These are phyloP conservation scores for Populus nigra DNA, from an alignment of 345 rosid species.

Conservation along the genomic window DNA sequence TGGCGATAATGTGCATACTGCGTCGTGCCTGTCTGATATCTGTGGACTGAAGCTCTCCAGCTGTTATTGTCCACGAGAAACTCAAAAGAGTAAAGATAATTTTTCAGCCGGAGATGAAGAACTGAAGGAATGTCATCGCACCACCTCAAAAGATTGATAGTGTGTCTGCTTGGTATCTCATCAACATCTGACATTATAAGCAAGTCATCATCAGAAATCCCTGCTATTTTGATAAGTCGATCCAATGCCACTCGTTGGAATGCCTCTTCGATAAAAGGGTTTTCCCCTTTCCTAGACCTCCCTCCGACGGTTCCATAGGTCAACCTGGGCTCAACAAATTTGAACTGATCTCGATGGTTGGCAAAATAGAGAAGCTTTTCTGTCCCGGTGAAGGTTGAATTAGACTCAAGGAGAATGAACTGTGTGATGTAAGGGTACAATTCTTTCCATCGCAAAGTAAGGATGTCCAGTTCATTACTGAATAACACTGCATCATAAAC, in stretches of 20 bases:
- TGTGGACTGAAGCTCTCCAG: conserved; percentile 88
- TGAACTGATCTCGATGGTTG: conserved; percentile 52
- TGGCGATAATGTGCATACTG: conserved; percentile 71
- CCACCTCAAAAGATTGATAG: conserved; percentile 80
- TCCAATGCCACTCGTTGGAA: conserved; percentile 77
- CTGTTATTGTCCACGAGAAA: conserved; percentile 66
- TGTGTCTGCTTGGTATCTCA: conserved; percentile 86
- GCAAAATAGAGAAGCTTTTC: conserved; percentile 62
- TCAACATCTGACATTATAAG: conserved; percentile 88
- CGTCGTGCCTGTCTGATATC: conserved; percentile 58
- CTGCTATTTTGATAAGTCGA: conserved; percentile 65
- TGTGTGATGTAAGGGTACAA: conserved; percentile 73
- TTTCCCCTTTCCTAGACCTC: conserved; percentile 69
- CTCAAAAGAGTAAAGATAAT: conserved; percentile 82
- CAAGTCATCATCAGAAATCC: conserved; percentile 75
- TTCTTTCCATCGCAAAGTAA: conserved; percentile 72
- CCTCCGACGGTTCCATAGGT: conserved; percentile 76
- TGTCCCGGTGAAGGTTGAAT: conserved; percentile 72
- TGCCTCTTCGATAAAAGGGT: conserved; percentile 81
- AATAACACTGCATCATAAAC: conserved; percentile 81
- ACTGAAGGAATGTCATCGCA: conserved; percentile 68
- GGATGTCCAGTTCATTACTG: conserved; percentile 75
- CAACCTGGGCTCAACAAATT: conserved; percentile 69
- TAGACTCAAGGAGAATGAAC: conserved; percentile 78
- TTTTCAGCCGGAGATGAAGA: conserved; percentile 71